Conservation (phyloP, 2,329 filamentous ascomycete species). For the Cladosporium oxysporum region DNA sequence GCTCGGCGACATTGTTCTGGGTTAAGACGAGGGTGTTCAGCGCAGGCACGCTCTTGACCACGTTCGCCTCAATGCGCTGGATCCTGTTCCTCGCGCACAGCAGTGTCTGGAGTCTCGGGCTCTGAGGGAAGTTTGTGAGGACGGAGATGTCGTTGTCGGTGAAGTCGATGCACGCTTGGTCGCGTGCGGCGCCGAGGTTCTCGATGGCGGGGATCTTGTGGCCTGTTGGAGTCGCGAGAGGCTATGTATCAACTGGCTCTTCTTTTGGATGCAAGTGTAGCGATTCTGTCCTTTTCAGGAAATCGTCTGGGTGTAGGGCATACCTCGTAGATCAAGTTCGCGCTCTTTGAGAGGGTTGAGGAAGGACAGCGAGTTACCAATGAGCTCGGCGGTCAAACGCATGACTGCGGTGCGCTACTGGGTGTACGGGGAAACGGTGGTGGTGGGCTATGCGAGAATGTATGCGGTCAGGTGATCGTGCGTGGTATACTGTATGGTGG, state of each 20-base stretch:
- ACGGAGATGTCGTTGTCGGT: conserved; percentile 96
- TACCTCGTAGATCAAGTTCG: conserved; percentile 99
- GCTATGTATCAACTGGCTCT: conserved; percentile 46
- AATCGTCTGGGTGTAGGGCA: conserved; percentile 50
- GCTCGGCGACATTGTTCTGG: conserved; percentile 77
- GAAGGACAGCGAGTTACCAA: conserved; percentile 93
- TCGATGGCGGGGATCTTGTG: conserved; percentile 97
- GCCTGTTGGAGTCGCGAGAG: conserved; percentile 65
- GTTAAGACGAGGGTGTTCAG: conserved; percentile 80
- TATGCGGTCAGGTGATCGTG: conserved; percentile 1
- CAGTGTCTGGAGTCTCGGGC: conserved; percentile 81
- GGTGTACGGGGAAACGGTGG: background rate
- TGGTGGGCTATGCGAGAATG: background rate
- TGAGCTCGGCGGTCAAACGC: conserved; percentile 94
- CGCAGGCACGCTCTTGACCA: conserved; percentile 77
- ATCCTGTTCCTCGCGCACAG: conserved; percentile 89
- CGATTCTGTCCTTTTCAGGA: conserved; percentile 88
- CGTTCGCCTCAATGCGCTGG: conserved; percentile 72
- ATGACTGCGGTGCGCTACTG: conserved; percentile 53
- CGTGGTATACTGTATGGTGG: background rate
- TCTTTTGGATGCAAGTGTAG: conserved; percentile 63
- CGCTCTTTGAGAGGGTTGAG: conserved; percentile 98
- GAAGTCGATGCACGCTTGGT: conserved; percentile 95
- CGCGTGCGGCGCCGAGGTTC: conserved; percentile 93
- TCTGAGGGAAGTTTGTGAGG: conserved; percentile 89